A percentile compares a stretch with the other conserved stretches of the same genome.
phyloP scores from a whole-genome alignment of 1,139 yeast genomes.

The Yamadazyma pseudoaaseri region DNA sequence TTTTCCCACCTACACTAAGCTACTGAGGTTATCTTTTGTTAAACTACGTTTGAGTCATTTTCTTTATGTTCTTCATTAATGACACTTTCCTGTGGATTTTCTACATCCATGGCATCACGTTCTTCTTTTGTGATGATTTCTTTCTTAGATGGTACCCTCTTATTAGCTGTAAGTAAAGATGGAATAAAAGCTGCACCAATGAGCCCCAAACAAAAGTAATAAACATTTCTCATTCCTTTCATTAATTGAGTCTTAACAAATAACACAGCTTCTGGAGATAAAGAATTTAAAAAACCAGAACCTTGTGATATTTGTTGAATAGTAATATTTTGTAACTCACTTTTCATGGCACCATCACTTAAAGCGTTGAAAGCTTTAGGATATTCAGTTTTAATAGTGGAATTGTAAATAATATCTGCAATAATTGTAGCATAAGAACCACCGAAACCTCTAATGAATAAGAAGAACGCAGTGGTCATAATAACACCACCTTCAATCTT shows the following conservation, averaged over 20 bases:
- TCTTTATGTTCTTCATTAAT: background rate
- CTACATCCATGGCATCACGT: conserved; percentile 2
- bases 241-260: conserved; percentile 30
- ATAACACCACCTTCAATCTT: conserved; percentile 36
- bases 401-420: conserved; percentile 34
- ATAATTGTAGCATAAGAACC: conserved; percentile 33
- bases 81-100: background rate
- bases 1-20: too few relatives aligned
- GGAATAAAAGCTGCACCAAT: conserved; percentile 22
- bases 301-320: conserved; percentile 17
- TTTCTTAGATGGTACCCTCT: conserved; percentile 24
- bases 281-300: conserved; percentile 18
- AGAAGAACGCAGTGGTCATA: conserved; percentile 33
- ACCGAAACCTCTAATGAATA: conserved; percentile 30
- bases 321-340: conserved; percentile 20
- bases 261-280: conserved; percentile 23
- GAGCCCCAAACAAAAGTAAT: conserved; percentile 30
- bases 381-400: conserved; percentile 23
- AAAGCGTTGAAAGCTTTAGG: conserved; percentile 17
- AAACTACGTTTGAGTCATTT: background rate
- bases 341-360: conserved; percentile 15
- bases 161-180: conserved; percentile 26
- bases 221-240: conserved; percentile 31
- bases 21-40: too few relatives aligned
- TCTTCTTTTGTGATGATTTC: conserved; percentile 1